Percentiles rank a stretch among this genome's conserved stretches.
Evolutionary conservation across 768 basidiomycete species (phyloP).

Genomic region (Hortiboletus campestris): DNA sequence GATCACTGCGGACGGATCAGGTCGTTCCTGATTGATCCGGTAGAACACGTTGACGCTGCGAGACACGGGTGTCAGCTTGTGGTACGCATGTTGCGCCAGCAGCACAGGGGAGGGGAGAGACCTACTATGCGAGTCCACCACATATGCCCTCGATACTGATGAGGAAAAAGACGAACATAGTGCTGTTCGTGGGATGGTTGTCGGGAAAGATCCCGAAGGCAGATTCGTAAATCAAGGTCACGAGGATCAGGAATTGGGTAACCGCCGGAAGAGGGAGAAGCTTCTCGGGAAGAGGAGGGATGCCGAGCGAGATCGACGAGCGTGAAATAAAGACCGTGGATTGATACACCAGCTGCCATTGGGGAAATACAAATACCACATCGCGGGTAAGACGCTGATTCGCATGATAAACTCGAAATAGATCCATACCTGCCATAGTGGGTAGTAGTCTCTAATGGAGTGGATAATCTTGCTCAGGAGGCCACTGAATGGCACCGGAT

Average conservation of each 20-base stretch:
- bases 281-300: conserved; percentile 71
- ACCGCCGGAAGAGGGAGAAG: conserved; percentile 76
- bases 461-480: conserved; percentile 77
- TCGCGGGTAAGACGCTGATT: conserved; percentile 2
- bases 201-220: conserved; percentile 62
- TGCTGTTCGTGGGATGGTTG: conserved; percentile 43
- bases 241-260: conserved; percentile 63
- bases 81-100: background rate
- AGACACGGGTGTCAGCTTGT: background rate
- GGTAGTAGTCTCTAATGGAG: conserved; percentile 89
- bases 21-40: conserved; percentile 72
- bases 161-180: conserved; percentile 67
- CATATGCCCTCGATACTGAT: conserved; percentile 90
- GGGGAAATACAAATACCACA: background rate
- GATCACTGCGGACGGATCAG: conserved; percentile 43
- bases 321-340: conserved; percentile 92
- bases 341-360: conserved; percentile 72
- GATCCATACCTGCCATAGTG: conserved; percentile 78
- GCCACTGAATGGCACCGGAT: conserved; percentile 74
- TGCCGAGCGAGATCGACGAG: conserved; percentile 81
- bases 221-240: conserved; percentile 62
- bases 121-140: conserved; percentile 90
- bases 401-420: conserved; percentile 2
- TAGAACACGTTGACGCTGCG: conserved; percentile 86
- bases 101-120: background rate